Conservation (phyloP, 23 red algal species). For the Chondrus crispus region DNA sequence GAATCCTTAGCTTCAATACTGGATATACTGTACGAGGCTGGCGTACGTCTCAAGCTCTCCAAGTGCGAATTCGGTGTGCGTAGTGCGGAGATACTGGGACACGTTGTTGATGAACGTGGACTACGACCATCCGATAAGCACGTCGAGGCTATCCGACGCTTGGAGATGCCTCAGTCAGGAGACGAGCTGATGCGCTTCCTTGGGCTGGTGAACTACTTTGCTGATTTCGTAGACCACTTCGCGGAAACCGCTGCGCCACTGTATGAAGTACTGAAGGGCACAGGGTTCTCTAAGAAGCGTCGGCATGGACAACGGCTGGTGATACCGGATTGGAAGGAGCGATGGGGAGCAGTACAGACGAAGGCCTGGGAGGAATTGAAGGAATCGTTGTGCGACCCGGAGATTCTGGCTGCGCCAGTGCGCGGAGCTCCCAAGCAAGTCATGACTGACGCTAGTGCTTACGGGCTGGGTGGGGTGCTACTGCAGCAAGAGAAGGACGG, state of each 20-base stretch:
- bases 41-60: not conserved
- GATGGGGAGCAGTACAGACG: not conserved
- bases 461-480: not conserved
- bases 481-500: not conserved
- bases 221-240: not conserved
- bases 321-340: not conserved
- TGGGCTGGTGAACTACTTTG: slow-evolving; percentile 4
- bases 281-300: not conserved
- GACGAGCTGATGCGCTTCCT: not conserved
- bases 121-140: not conserved
- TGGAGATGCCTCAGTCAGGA: not conserved
- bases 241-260: not conserved
- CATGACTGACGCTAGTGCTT: not conserved
- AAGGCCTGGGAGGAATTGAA: not conserved
- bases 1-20: not conserved
- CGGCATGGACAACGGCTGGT: not conserved
- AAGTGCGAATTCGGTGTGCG: slow-evolving; percentile 3
- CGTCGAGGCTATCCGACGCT: not conserved
- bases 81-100: slow-evolving; percentile 10
- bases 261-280: slow-evolving; percentile 17
- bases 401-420: not conserved
- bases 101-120: not conserved
- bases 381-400: not conserved
- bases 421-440: not conserved
- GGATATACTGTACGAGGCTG: not conserved